Evolutionary conservation across 1,284 basidiomycete genomes (phyloP).

Genomic region (Sanghuangporus weigelae): DNA sequence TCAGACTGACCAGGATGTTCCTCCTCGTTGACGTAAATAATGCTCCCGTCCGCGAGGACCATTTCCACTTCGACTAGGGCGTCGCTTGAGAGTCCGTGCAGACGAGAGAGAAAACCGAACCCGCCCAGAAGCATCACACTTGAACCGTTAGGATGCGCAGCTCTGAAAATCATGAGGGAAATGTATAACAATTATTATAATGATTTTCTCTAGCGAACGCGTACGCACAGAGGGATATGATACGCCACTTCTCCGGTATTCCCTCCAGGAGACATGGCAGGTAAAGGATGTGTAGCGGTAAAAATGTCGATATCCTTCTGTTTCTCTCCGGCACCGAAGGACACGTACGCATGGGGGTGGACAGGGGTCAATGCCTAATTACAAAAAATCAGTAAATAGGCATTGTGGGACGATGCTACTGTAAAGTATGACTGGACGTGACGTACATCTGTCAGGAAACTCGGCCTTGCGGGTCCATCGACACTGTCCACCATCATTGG

Average conservation of each 20-base stretch:
- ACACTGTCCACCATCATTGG: background rate
- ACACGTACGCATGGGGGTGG: conserved; percentile 67
- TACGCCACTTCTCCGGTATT: conserved; percentile 61
- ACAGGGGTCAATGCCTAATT: conserved; percentile 41
- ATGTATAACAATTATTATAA: background rate
- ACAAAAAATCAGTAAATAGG: background rate
- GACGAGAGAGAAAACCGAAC: conserved; percentile 82
- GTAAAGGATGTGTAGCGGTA: conserved; percentile 65
- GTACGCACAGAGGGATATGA: conserved; percentile 73
- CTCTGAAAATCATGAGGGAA: conserved; percentile 32
- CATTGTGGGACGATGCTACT: conserved; percentile 25
- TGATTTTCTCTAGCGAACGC: background rate
- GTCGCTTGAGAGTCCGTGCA: conserved; percentile 82
- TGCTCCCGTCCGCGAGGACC: conserved; percentile 74
- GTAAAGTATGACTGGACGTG: background rate
- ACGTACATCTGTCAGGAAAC: conserved; percentile 12
- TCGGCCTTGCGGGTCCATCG: conserved; percentile 21
- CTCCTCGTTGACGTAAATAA: conserved; percentile 64
- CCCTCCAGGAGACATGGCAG: conserved; percentile 47
- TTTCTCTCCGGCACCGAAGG: conserved; percentile 76
- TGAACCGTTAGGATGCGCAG: conserved; percentile 74
- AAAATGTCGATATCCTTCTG: conserved; percentile 81
- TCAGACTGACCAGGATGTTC: conserved; percentile 52
- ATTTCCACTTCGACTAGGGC: conserved; percentile 83
- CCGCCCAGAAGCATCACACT: conserved; percentile 84